These are phyloP conservation scores for Zasmidium angulare DNA, from an alignment of 2,329 filamentous ascomycete species.

Conservation along the genomic window DNA sequence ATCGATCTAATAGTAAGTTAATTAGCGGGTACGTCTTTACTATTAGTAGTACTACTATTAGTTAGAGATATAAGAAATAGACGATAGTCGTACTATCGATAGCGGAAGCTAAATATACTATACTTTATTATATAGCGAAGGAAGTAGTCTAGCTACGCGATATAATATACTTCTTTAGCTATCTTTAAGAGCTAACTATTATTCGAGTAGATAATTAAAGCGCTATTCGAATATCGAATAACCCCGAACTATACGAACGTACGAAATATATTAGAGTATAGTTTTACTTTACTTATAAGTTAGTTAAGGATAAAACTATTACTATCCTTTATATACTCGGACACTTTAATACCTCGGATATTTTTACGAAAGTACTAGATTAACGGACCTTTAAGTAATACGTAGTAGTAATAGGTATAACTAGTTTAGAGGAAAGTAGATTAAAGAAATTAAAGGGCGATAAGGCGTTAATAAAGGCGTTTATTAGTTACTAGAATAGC, in stretches of 20 bases:
- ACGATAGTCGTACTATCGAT: not conserved
- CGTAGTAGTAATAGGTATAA: not conserved
- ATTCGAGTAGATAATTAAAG: not conserved
- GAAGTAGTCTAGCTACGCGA: not conserved
- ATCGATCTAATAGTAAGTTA: too few species aligned
- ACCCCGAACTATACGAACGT: too few species aligned
- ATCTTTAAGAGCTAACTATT: not conserved
- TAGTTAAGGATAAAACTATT: conserved; percentile 3
- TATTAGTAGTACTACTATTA: too few species aligned
- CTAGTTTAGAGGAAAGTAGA: too few species aligned
- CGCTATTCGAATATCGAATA: too few species aligned
- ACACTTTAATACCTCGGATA: conserved; percentile 6
- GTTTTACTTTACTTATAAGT: not conserved
- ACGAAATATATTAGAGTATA: not conserved
- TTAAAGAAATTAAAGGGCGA: too few species aligned
- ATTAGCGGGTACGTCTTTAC: too few species aligned
- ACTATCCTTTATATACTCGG: not conserved
- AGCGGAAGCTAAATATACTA: not conserved
- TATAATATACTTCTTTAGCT: not conserved
- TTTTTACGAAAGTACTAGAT: conserved; percentile 10
- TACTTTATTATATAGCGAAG: not conserved
- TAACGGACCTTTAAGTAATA: not conserved
- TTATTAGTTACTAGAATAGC: not conserved
- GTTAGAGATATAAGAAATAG: too few species aligned
- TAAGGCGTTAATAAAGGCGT: not conserved